Evolutionary conservation across 805 yeast genomes (phyloP).

Genomic region (Schwanniomyces sp.): DNA sequence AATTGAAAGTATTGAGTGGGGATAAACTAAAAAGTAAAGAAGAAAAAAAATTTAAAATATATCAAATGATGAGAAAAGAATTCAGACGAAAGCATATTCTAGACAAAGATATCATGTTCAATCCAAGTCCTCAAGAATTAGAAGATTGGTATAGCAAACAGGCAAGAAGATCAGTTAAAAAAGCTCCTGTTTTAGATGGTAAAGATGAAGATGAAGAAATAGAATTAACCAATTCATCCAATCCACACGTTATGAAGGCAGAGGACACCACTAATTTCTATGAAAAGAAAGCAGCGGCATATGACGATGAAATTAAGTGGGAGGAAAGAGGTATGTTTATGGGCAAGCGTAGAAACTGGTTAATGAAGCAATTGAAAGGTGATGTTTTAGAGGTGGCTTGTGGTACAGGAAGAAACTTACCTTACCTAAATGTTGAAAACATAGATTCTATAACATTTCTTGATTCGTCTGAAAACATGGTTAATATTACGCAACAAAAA

Average conservation of each 20-base stretch:
- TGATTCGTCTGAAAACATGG: slow-evolving; percentile 85
- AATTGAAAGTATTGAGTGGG: slow-evolving; percentile 57
- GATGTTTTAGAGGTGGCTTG: slow-evolving; percentile 93
- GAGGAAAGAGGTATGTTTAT: slow-evolving; percentile 64
- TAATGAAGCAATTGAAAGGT: slow-evolving; percentile 76
- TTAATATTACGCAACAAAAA: slow-evolving; percentile 73
- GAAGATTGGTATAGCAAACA: slow-evolving; percentile 42
- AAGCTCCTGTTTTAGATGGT: slow-evolving; percentile 22
- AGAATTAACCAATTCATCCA: slow-evolving; percentile 35
- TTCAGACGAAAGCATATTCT: slow-evolving; percentile 39
- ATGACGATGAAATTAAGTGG: slow-evolving; percentile 76
- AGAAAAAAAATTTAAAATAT: slow-evolving; percentile 56
- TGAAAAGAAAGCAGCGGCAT: slow-evolving; percentile 73
- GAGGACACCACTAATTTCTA: slow-evolving; percentile 81
- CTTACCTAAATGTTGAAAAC: slow-evolving; percentile 60
- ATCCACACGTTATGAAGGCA: slow-evolving; percentile 57
- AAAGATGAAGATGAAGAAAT: slow-evolving; percentile 14
- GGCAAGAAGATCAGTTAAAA: slow-evolving; percentile 20
- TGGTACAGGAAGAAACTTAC: slow-evolving; percentile 93
- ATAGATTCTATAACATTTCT: slow-evolving; percentile 77
- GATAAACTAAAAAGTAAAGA: slow-evolving; percentile 67
- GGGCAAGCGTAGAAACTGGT: slow-evolving; percentile 71
- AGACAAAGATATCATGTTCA: slow-evolving; percentile 32
- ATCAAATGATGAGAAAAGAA: slow-evolving; percentile 53
- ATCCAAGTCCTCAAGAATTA: slow-evolving; percentile 42